Evolutionary conservation across 225 moss, liverwort and hornwort species (phyloP), one percentile per base, ranked within the genome.

Genomic region (Pleurozium schreberi): DNA sequence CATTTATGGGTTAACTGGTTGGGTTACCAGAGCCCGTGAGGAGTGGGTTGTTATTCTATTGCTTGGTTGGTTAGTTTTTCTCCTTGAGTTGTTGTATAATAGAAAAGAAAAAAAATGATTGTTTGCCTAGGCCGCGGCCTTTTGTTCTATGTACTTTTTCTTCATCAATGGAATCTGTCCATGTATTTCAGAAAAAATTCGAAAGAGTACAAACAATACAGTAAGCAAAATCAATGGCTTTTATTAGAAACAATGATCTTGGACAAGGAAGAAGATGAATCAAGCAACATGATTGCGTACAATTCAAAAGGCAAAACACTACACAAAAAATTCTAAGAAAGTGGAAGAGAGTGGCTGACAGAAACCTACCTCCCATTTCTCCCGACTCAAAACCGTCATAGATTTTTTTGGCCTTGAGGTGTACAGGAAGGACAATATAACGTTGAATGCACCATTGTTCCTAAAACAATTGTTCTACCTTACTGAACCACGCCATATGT

Each of bases 371-470:
- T 89, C 92, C 90, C 75, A 88, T 89, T 84, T 95, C 92, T 34
- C 95, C 95, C 18, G 90, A 88, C 17, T 83, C 90, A 80, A 66
- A 84, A 43, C 84, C 58, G 58, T 84, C 70, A 31, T 84, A 92
- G 80, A 90, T 86, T 57, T 90, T 89, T 87, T 95, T 96, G 30
- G 90, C 85, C 62, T 91, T 93, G 22, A 90, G 91, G 49, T 93
- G 93, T 31, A 91, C 85, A 73, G 94, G 89, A 75, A 92, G 96
- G 77, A 96, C 86, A 61, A 97, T 95, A 81, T 96, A 92, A 82
- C 96, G 92, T 87, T 93, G 95, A 87, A 97, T 94, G 73, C 94
- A 97, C 97, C 97, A 97, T 55, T 96, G 95, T 90, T 97, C 97
- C 96, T 96, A 97, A 80, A 94, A 93, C 31, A 95, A 87, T 25